A percentile compares a stretch with the other conserved stretches of the same genome.
Conservation (phyloP, 768 basidiomycete species). For the Hemileccinum rubropunctum region DNA sequence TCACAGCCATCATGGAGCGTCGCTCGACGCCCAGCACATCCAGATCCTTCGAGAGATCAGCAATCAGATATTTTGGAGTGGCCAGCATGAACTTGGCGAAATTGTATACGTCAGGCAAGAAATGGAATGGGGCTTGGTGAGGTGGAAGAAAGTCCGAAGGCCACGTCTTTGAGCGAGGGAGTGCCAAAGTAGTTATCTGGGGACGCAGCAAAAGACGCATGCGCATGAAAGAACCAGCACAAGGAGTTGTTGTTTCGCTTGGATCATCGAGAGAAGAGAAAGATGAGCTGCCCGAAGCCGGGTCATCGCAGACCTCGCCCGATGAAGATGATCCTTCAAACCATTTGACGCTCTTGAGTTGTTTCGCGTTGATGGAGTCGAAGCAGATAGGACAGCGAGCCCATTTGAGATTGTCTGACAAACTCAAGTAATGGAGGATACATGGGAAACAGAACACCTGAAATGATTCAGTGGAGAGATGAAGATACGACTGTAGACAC, state of each 20-base stretch:
- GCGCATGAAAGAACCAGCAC: slow-evolving; percentile 57
- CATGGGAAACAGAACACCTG: slow-evolving; percentile 96
- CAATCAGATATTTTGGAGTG: slow-evolving; percentile 78
- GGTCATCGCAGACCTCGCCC: slow-evolving; percentile 29
- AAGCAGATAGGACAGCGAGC: slow-evolving; percentile 95
- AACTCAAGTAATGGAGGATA: slow-evolving; percentile 85
- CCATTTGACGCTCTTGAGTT: slow-evolving; percentile 94
- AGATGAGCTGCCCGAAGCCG: slow-evolving; percentile 39
- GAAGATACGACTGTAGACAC: slow-evolving; percentile 32
- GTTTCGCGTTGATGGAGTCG: slow-evolving; percentile 86
- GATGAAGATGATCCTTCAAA: slow-evolving; percentile 50
- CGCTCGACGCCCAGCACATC: slow-evolving; percentile 72
- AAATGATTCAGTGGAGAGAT: slow-evolving; percentile 14
- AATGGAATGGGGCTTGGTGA: slow-evolving; percentile 93
- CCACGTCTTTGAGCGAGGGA: slow-evolving; percentile 91
- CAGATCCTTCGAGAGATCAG: slow-evolving; percentile 70
- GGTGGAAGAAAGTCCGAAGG: slow-evolving; percentile 90
- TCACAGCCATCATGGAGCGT: slow-evolving; percentile 56
- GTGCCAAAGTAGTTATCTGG: slow-evolving; percentile 90
- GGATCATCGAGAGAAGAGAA: slow-evolving; percentile 39
- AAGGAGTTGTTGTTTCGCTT: slow-evolving; percentile 41
- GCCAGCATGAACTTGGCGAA: slow-evolving; percentile 97
- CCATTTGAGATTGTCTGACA: slow-evolving; percentile 81
- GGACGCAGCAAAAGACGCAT: slow-evolving; percentile 93
- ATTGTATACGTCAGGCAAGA: slow-evolving; percentile 84